These are phyloP conservation scores for Fraxinus americana DNA, from an alignment of 257 asterid genomes.

Conservation along the genomic window DNA sequence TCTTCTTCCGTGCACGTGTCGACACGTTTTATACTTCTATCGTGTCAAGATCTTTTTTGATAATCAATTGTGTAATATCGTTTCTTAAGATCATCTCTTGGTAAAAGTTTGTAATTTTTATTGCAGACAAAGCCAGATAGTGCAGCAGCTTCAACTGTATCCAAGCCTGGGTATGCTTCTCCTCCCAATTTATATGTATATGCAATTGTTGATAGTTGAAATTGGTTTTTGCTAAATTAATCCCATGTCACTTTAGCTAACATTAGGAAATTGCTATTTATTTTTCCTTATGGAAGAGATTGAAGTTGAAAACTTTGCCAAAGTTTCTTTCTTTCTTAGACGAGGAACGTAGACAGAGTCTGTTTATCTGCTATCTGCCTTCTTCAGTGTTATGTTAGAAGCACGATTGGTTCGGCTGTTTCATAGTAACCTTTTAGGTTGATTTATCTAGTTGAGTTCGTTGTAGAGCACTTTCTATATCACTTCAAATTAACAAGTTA, in stretches of 20 bases:
- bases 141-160: conserved; percentile 45
- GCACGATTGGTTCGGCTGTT: background rate
- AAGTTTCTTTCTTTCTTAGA: background rate
- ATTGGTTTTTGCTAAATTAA: background rate
- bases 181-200: background rate
- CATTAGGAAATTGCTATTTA: background rate
- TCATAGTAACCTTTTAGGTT: background rate
- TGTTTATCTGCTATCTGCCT: background rate
- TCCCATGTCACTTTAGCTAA: background rate
- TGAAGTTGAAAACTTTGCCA: background rate
- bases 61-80: background rate
- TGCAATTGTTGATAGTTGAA: background rate
- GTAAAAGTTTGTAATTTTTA: background rate
- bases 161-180: conserved; percentile 65
- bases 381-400: background rate
- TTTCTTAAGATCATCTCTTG: conserved; percentile 5
- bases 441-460: background rate
- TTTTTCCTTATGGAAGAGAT: background rate
- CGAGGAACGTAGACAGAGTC: background rate
- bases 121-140: conserved; percentile 51
- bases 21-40: background rate
- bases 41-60: conserved; percentile 8
- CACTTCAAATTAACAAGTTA: background rate
- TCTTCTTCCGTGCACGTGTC: background rate
- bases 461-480: background rate